Conservation (phyloP, 1,139 yeast species). For the Zygosaccharomyces sapae region DNA sequence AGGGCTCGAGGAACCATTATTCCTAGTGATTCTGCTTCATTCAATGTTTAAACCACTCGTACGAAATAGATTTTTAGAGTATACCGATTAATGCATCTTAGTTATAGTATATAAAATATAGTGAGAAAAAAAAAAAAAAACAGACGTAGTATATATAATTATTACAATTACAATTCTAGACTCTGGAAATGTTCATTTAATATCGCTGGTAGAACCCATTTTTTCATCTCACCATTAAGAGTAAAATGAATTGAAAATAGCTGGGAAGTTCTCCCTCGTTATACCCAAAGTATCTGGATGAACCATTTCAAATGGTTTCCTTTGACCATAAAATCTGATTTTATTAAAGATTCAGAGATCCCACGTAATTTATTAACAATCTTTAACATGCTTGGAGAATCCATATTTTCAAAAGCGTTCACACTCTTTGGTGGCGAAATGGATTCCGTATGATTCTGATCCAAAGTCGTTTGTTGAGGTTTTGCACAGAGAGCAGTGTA, state of each 20-base stretch:
- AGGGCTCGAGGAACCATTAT: not conserved
- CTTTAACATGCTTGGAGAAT: conserved; percentile 16
- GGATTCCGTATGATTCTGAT: not conserved
- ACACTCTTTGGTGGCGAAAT: not conserved
- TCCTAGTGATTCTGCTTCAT: not conserved
- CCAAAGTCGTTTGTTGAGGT: conserved; percentile 7
- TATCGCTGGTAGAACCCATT: no score
- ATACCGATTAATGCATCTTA: not conserved
- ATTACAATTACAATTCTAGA: not conserved
- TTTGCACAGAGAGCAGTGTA: conserved; percentile 15
- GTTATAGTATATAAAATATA: not conserved
- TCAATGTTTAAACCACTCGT: no score
- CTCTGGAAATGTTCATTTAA: not conserved
- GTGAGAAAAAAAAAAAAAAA: no score
- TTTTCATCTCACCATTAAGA: no score
- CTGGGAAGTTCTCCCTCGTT: conserved; percentile 20
- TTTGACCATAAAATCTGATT: conserved; percentile 28
- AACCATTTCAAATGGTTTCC: conserved; percentile 21
- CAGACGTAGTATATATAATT: not conserved
- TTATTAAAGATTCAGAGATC: conserved; percentile 34
- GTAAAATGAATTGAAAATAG: conserved; percentile 22
- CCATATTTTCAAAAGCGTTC: conserved; percentile 24
- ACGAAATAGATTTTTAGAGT: no score
- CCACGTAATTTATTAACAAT: conserved; percentile 22
- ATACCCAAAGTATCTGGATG: conserved; percentile 25